A percentile compares a stretch with the other conserved stretches of the same genome.
Evolutionary conservation across 129 eudicot genomes (phyloP).

Genomic region (Heracleum sosnowskyi): DNA sequence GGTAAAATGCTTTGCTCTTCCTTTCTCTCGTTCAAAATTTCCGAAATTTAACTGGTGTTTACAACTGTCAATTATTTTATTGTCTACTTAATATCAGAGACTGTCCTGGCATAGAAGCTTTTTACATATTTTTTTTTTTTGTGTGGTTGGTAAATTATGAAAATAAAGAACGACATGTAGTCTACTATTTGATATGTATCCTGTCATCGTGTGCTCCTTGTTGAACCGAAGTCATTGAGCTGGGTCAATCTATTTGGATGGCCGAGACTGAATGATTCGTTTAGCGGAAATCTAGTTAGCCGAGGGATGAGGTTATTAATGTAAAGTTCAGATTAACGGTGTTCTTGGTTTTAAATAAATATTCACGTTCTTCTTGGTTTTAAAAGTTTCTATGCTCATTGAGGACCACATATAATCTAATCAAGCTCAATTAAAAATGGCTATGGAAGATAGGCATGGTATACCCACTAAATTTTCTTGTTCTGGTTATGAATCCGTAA

Average conservation of each 20-base stretch:
- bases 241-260: background rate
- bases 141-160: background rate
- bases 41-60: background rate
- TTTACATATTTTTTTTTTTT: background rate
- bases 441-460: background rate
- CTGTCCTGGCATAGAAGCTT: background rate
- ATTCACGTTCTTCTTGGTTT: background rate
- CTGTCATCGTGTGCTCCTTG: background rate
- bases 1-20: slow-evolving; percentile 39
- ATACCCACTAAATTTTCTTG: background rate
- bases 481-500: background rate
- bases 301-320: background rate
- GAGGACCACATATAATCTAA: background rate
- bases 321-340: background rate
- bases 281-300: background rate
- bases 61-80: background rate
- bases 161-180: background rate
- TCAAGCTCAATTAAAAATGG: background rate
- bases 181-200: background rate
- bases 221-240: background rate
- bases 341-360: background rate
- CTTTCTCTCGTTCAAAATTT: background rate
- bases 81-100: background rate
- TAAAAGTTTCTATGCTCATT: background rate
- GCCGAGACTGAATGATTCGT: background rate